Evolutionary conservation across 306 rosid species (phyloP).

Genomic region (Begonia masoniana): DNA sequence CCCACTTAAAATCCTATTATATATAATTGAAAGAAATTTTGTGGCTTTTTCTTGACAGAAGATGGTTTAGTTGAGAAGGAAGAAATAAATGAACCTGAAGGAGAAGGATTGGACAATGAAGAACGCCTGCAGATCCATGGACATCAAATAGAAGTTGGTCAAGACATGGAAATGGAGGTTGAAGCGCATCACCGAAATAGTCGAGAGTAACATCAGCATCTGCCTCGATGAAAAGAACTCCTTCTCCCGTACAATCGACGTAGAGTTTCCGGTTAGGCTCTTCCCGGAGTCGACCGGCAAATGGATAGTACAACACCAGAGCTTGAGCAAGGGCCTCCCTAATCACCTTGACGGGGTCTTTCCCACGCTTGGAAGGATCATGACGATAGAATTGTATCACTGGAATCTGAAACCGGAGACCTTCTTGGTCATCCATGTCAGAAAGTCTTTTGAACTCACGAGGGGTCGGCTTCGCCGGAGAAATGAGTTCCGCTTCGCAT

Average conservation of each 20-base stretch:
- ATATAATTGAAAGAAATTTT: too few relatives aligned
- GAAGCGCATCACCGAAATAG: slow-evolving; percentile 2
- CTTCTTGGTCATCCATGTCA: slow-evolving; percentile 28
- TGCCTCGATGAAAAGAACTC: slow-evolving; percentile 16
- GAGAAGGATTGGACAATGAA: slow-evolving; percentile 8
- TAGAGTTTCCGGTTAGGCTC: slow-evolving; percentile 14
- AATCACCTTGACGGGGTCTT: slow-evolving; percentile 21
- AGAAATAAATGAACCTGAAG: slow-evolving; percentile 9
- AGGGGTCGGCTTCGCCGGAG: slow-evolving; percentile 20
- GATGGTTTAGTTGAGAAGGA: too few relatives aligned
- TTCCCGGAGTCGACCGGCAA: slow-evolving; percentile 27
- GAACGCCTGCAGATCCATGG: slow-evolving; percentile 4
- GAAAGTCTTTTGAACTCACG: slow-evolving; percentile 19
- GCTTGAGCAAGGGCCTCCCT: slow-evolving; percentile 18
- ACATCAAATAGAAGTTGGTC: slow-evolving; percentile 14
- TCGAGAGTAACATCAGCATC: slow-evolving; percentile 6
- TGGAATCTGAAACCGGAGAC: slow-evolving; percentile 24
- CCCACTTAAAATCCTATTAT: too few relatives aligned
- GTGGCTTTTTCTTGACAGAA: too few relatives aligned
- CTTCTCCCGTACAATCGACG: slow-evolving; percentile 20
- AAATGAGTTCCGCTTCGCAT: slow-evolving; percentile 12
- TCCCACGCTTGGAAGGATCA: slow-evolving; percentile 18
- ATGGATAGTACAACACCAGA: slow-evolving; percentile 25
- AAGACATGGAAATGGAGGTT: slow-evolving; percentile 7
- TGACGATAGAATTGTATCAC: slow-evolving; percentile 17